Evolutionary conservation across 2,329 filamentous ascomycete genomes (phyloP), one percentile per base, ranked within the genome.

Genomic region (Domatiomyces catenatus): DNA sequence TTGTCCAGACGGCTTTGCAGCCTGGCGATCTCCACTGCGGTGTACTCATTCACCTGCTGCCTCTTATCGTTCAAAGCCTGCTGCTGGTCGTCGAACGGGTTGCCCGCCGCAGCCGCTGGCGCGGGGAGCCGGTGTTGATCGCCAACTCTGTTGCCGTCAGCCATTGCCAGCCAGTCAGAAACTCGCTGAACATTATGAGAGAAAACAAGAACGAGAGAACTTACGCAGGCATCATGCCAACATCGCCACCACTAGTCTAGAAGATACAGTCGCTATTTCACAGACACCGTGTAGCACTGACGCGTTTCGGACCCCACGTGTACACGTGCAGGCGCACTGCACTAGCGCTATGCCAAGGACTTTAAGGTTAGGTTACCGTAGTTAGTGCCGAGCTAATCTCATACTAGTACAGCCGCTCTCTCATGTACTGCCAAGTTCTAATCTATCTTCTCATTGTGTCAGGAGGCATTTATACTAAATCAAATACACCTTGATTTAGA

Each of bases 11-110:
- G 81, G 57, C 80, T 79, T 62, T 94, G 85, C 12, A 98, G 74
- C 0, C 86, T 90, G 19, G 88, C 88, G 52, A 95, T 90, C 64
- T 98, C 83, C 59, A 80, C 75, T n/a, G 89, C 87, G 0, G 88
- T 94, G 71, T 86, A 98, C 63, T 85, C 79, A 48, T 77, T 82
- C 26, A 94, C 76, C 43, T 78, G 79, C 47, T 75, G 78, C 62
- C 75, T 75, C 1, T 70, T 66, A 3, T 26, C 45, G 12, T 15
- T 15, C 8, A 17, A 5, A 2, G 8, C 20, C 17, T 22, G 20
- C 17, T 22, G 20, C 17, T 46, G 48, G 59, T 90, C 84, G 65
- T 86, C 81, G 66, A 92, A 98, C 6, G 89, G 89, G 63, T 95
- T 96, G 32, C 6, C 22, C 55, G 68, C 66, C 50, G 68, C n/a